These are phyloP conservation scores for Cladophialophora immunda DNA, from an alignment of 2,329 filamentous ascomycete species.

Conservation along the genomic window DNA sequence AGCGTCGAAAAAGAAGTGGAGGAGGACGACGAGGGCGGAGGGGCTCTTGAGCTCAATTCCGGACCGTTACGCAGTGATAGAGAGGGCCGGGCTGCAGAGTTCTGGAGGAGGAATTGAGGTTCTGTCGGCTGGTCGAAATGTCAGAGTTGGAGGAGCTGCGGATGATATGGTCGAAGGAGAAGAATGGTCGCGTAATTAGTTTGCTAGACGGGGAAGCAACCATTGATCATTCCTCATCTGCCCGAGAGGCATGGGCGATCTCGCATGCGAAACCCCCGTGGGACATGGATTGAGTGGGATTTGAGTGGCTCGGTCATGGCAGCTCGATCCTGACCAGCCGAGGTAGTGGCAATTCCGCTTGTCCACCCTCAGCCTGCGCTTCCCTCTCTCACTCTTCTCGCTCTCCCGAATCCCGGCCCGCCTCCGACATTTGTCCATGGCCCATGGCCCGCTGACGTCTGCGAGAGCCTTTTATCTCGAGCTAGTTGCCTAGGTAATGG, in stretches of 20 bases:
- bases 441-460: not conserved
- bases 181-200: conserved; percentile 24
- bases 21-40: not conserved
- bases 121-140: not conserved
- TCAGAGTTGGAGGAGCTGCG: conserved; percentile 9
- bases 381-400: conserved; percentile 3
- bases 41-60: not conserved
- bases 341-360: conserved; percentile 26
- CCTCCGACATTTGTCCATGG: conserved; percentile 20
- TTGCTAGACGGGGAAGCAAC: conserved; percentile 11
- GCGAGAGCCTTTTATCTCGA: conserved; percentile 1
- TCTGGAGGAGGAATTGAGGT: not conserved
- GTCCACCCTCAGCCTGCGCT: not conserved
- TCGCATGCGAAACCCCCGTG: conserved; percentile 22
- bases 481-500: conserved; percentile 24
- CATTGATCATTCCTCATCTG: conserved; percentile 31
- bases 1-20: not conserved
- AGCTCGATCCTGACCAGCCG: conserved; percentile 24
- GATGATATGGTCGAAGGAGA: conserved; percentile 7
- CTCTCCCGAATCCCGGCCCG: conserved; percentile 18
- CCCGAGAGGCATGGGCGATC: conserved; percentile 27
- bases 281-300: conserved; percentile 20
- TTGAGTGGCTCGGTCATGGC: conserved; percentile 20
- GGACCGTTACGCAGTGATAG: not conserved
- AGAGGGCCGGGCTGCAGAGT: not conserved